Percentiles rank a stretch among this genome's conserved stretches.
phyloP scores from a whole-genome alignment of 2,329 filamentous ascomycete species.

The Xylaria sp. region DNA sequence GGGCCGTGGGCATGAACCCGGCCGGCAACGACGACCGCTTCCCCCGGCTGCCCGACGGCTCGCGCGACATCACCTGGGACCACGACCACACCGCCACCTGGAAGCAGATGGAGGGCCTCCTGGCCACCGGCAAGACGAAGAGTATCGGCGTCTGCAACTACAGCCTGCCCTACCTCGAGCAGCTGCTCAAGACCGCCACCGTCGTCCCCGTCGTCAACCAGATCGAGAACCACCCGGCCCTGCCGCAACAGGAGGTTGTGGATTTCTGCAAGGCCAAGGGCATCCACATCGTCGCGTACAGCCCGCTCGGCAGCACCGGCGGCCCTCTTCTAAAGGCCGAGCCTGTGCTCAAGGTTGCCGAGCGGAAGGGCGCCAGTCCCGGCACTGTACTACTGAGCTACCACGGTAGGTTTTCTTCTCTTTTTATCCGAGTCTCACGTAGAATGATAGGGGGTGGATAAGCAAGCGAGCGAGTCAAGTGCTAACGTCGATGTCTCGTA shows the following conservation, averaged over 20 bases:
- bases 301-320: conserved; percentile 71
- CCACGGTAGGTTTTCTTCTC: conserved; percentile 64
- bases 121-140: conserved; percentile 66
- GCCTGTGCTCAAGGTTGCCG: conserved; percentile 70
- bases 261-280: conserved; percentile 74
- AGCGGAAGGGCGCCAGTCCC: conserved; percentile 70
- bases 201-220: conserved; percentile 75
- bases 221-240: conserved; percentile 77
- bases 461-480: neutral
- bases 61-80: conserved; percentile 74
- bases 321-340: conserved; percentile 72
- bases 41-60: conserved; percentile 78
- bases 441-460: neutral
- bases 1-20: conserved; percentile 84
- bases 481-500: neutral
- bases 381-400: conserved; percentile 75
- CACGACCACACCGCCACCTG: conserved; percentile 81
- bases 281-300: conserved; percentile 79
- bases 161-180: conserved; percentile 64
- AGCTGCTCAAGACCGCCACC: conserved; percentile 60
- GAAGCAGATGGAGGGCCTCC: conserved; percentile 77
- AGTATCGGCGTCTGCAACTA: conserved; percentile 69
- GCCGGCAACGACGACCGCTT: conserved; percentile 78
- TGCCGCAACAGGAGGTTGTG: conserved; percentile 77
- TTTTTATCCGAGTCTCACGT: neutral